phyloP scores from a whole-genome alignment of 495 filamentous ascomycete species.

The Baudoinia panamericana region DNA sequence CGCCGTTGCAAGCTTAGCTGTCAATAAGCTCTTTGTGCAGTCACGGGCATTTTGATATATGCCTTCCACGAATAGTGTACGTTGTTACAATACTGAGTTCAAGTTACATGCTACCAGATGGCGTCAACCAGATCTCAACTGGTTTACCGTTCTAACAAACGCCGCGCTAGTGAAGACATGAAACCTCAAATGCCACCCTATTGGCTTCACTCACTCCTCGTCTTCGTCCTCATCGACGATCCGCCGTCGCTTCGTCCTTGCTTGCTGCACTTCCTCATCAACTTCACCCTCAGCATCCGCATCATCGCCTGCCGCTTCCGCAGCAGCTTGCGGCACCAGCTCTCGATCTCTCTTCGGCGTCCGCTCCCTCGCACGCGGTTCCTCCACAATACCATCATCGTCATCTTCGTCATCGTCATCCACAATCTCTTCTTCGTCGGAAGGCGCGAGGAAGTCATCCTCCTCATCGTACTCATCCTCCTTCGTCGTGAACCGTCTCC shows the following conservation, averaged over 20 bases:
- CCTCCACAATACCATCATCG: constrained; percentile 31
- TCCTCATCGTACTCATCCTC: constrained; percentile 65
- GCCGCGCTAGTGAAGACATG: constrained; percentile 3
- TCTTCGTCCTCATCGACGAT: constrained; percentile 30
- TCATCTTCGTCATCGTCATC: constrained; percentile 47
- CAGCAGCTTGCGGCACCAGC: not conserved
- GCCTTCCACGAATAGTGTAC: no score
- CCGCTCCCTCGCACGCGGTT: constrained; percentile 9
- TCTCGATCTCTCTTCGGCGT: constrained; percentile 14
- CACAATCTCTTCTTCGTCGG: constrained; percentile 44
- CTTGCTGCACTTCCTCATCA: constrained; percentile 22
- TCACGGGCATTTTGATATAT: no score
- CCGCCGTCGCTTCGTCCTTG: constrained; percentile 23
- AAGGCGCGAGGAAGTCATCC: constrained; percentile 39
- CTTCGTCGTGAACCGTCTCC: constrained; percentile 44
- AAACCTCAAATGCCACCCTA: not conserved
- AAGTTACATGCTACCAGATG: no score
- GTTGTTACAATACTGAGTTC: no score
- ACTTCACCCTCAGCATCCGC: constrained; percentile 20
- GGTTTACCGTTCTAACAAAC: no score
- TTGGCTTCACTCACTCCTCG: constrained; percentile 20
- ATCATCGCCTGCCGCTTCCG: constrained; percentile 16
- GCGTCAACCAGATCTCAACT: no score
- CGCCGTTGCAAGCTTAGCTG: not conserved
- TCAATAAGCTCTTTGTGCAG: constrained; percentile 1